phyloP scores from a whole-genome alignment of 768 basidiomycete genomes.

The Pisolithus albus region DNA sequence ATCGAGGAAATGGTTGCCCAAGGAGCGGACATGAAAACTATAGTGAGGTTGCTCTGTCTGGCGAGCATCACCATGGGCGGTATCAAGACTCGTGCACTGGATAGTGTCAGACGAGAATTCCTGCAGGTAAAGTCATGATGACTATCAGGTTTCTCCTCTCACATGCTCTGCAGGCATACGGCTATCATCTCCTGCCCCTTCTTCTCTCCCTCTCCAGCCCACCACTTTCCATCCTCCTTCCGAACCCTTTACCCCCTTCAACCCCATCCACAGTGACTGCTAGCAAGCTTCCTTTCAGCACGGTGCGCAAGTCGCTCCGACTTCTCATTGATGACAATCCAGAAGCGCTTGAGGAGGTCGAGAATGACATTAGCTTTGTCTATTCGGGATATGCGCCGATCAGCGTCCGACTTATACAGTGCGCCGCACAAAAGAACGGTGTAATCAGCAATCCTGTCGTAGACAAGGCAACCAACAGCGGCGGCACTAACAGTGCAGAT shows the following conservation, averaged over 20 bases:
- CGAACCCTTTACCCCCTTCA: conserved; percentile 58
- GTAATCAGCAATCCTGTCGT: conserved; percentile 72
- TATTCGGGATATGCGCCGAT: conserved; percentile 98
- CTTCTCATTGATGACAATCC: conserved; percentile 86
- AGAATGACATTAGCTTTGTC: conserved; percentile 92
- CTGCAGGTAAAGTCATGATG: conserved; percentile 50
- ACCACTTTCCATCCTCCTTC: conserved; percentile 60
- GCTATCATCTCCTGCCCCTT: conserved; percentile 64
- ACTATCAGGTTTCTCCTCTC: conserved; percentile 14
- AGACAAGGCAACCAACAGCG: background rate
- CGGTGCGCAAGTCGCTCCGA: conserved; percentile 76
- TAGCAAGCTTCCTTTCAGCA: conserved; percentile 63
- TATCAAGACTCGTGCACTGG: conserved; percentile 79
- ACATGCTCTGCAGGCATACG: conserved; percentile 50
- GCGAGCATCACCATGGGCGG: conserved; percentile 80
- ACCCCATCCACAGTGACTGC: conserved; percentile 33
- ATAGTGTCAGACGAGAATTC: conserved; percentile 86
- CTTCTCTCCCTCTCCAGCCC: conserved; percentile 59
- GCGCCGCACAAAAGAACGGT: conserved; percentile 84
- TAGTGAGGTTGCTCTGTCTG: conserved; percentile 78
- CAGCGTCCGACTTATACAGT: conserved; percentile 86
- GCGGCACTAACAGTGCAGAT: conserved; percentile 39
- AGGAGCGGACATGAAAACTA: conserved; percentile 72
- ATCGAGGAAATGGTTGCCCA: conserved; percentile 90
- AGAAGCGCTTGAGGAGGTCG: conserved; percentile 71